A percentile compares a stretch with the other conserved stretches of the same genome.
These are phyloP conservation scores for Clarireedia hainanense DNA, from an alignment of 2,329 filamentous ascomycete species.

Conservation along the genomic window DNA sequence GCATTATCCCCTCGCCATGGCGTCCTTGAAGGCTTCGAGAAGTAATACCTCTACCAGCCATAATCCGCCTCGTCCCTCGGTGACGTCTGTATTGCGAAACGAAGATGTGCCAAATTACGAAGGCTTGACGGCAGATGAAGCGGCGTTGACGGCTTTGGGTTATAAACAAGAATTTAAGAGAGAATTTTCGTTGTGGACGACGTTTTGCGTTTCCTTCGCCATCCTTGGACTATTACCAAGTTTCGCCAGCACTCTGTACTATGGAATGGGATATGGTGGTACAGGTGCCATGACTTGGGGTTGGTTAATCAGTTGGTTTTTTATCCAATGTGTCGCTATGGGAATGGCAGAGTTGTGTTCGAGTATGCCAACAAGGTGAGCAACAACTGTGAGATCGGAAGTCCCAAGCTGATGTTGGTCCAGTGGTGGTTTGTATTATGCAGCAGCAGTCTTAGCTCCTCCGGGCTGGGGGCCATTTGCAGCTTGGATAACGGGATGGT, in stretches of 20 bases:
- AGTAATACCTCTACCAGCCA: conserved; percentile 11
- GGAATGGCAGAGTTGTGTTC: conserved; percentile 65
- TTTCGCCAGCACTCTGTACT: conserved; percentile 64
- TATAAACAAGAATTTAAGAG: conserved; percentile 47
- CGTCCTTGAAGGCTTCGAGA: not conserved
- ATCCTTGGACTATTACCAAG: conserved; percentile 64
- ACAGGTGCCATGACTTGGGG: conserved; percentile 66
- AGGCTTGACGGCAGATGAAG: conserved; percentile 47
- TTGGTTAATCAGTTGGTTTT: conserved; percentile 65
- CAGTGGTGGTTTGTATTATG: conserved; percentile 65
- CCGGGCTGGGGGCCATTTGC: conserved; percentile 58
- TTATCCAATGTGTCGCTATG: conserved; percentile 63
- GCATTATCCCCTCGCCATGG: conserved; percentile 1
- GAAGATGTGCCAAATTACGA: conserved; percentile 39
- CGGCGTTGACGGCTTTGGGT: conserved; percentile 52
- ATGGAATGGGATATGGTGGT: conserved; percentile 56
- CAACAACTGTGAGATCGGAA: not conserved
- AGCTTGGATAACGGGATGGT: conserved; percentile 63
- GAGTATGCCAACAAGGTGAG: conserved; percentile 59
- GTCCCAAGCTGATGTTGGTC: not conserved
- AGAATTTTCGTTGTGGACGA: conserved; percentile 67
- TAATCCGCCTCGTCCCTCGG: conserved; percentile 22
- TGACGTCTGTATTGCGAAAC: conserved; percentile 42
- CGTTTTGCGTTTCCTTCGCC: conserved; percentile 67
- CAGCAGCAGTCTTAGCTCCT: conserved; percentile 61